Evolutionary conservation across 1,284 basidiomycete genomes (phyloP).

Genomic region (Cutaneotrichosporon daszewskae): DNA sequence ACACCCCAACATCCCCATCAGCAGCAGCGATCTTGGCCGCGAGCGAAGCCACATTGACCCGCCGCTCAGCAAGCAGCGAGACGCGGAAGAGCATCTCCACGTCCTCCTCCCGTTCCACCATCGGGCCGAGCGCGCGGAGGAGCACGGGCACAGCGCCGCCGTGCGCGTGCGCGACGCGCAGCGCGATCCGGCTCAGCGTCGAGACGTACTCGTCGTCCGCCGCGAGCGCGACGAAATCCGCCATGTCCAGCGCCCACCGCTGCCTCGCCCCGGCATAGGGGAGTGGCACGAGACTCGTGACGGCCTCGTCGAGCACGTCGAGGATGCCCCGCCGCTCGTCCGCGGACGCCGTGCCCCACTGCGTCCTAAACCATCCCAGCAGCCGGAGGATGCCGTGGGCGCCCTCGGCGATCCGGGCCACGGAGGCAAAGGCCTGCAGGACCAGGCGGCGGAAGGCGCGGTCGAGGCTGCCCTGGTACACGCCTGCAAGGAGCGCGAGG

Average conservation of each 20-base stretch:
- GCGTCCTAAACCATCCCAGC: slow-evolving; percentile 73
- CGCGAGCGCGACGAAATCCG: slow-evolving; percentile 1
- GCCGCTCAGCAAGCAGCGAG: slow-evolving; percentile 7
- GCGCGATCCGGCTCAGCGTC: slow-evolving; percentile 4
- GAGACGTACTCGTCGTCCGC: background rate
- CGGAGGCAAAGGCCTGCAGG: slow-evolving; percentile 60
- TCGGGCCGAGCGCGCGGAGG: slow-evolving; percentile 5
- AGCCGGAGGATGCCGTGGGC: slow-evolving; percentile 63
- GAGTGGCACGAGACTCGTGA: slow-evolving; percentile 16
- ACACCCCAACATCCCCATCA: background rate
- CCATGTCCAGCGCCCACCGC: slow-evolving; percentile 4
- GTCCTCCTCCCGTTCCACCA: background rate
- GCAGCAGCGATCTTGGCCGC: background rate
- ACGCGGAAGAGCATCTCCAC: slow-evolving; percentile 12
- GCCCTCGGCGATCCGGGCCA: slow-evolving; percentile 63
- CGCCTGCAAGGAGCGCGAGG: slow-evolving; percentile 75
- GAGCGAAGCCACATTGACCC: no score
- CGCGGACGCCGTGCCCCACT: slow-evolving; percentile 47
- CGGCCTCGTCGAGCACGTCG: slow-evolving; percentile 11
- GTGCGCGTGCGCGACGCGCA: background rate
- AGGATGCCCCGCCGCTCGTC: slow-evolving; percentile 12
- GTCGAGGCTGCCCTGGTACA: slow-evolving; percentile 64
- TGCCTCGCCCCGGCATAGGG: slow-evolving; percentile 4
- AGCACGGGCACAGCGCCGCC: background rate
- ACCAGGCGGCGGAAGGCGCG: slow-evolving; percentile 49